phyloP scores from a whole-genome alignment of 208 protist species.

The Leishmania tropica region DNA sequence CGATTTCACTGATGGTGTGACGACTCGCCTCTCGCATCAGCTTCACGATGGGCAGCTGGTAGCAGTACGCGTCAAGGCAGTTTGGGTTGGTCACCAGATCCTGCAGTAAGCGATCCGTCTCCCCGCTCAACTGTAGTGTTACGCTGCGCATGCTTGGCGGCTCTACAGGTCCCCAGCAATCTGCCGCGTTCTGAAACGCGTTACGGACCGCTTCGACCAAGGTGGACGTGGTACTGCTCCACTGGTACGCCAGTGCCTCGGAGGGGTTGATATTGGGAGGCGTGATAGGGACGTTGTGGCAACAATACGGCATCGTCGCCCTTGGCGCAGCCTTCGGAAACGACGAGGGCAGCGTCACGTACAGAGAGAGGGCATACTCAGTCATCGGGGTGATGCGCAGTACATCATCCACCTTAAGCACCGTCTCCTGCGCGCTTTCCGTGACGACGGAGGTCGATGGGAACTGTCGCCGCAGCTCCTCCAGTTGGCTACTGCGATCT shows the following conservation, averaged over 20 bases:
- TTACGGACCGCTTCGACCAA: slow-evolving; percentile 73
- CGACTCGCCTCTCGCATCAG: slow-evolving; percentile 64
- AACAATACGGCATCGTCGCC: slow-evolving; percentile 66
- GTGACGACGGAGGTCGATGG: slow-evolving; percentile 43
- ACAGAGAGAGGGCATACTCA: slow-evolving; percentile 65
- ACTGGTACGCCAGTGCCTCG: slow-evolving; percentile 38
- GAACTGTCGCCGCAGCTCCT: slow-evolving; percentile 47
- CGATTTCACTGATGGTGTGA: slow-evolving; percentile 63
- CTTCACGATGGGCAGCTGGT: slow-evolving; percentile 85
- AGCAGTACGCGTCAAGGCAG: slow-evolving; percentile 85
- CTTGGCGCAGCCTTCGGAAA: slow-evolving; percentile 56
- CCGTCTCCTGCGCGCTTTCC: slow-evolving; percentile 42
- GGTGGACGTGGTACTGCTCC: slow-evolving; percentile 53
- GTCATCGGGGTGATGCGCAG: slow-evolving; percentile 40
- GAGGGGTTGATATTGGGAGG: slow-evolving; percentile 45
- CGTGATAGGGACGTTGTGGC: slow-evolving; percentile 58
- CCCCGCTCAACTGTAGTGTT: slow-evolving; percentile 38
- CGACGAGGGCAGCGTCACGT: slow-evolving; percentile 46
- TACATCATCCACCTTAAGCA: slow-evolving; percentile 69
- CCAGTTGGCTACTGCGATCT: slow-evolving; percentile 42
- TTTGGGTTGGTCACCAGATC: slow-evolving; percentile 76
- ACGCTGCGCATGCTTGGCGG: slow-evolving; percentile 67
- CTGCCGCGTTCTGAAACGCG: slow-evolving; percentile 65
- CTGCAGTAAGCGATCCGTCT: slow-evolving; percentile 67
- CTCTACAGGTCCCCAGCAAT: slow-evolving; percentile 68